Evolutionary conservation across 768 basidiomycete species (phyloP), one percentile per base, ranked within the genome.

Genomic region (Mrakia blollopis): DNA sequence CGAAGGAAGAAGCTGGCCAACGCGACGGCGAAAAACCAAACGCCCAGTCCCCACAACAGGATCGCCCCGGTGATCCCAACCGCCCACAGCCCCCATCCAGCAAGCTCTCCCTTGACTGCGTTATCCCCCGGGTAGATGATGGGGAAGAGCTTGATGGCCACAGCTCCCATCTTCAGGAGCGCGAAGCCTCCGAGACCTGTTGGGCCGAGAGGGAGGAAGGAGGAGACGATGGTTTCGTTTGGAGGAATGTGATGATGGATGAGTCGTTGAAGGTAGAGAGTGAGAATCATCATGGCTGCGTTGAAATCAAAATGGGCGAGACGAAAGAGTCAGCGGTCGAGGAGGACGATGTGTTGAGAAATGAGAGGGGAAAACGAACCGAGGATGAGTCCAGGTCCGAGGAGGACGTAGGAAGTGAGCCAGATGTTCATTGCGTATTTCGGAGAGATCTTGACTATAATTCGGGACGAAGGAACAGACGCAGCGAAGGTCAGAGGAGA

Each of bases 181-280:
- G 78, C 76, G 67, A 80, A 79, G 11, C 78, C 78, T 23, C 77
- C 78, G 28, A 79, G 72, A 54, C 78, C 78, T 1, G 76, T 74
- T 21, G 79, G 79, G 16, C 79, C 79, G 25, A 80, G 79, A 30
- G 79, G 79, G 23, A 80, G 75, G 74, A 80, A 80, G 18, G 74
- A 76, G 9, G 79, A 80, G 62, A 80, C 74, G 60, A 80, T 78
- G 23, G 72, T 74, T 57, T 80, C 79, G 57, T 78, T 65, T 41
- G 70, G 69, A 25, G 79, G 79, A 28, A 80, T 80, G 72, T 80
- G 79, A 75, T 80, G 79, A 28, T 78, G 74, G 61, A 76, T 78
- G 30, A 78, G 75, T 14, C 77, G 65, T 61, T 78, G 79, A 16
- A 78, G 72, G 50, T 78, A 79, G 50, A 79, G 73, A 1, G 77